Percentiles rank a stretch among this genome's conserved stretches.
Conservation (phyloP, 2,329 filamentous ascomycete genomes). For the Alternaria burnsii region DNA sequence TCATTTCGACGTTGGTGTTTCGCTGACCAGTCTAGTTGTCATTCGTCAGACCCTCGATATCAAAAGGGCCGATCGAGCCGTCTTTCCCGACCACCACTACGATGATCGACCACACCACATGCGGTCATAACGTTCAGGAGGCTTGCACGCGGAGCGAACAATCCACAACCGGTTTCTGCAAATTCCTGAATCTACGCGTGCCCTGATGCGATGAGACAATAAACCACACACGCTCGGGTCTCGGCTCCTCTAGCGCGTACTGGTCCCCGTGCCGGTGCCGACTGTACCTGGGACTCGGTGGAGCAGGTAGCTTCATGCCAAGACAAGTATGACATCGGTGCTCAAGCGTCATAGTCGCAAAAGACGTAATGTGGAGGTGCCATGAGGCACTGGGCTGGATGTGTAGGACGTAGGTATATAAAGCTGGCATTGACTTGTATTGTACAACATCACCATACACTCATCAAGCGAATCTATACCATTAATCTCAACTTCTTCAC, state of each 20-base stretch:
- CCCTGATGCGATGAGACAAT: not conserved
- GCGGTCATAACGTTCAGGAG: not conserved
- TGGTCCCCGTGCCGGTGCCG: not conserved
- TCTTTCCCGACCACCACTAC: not conserved
- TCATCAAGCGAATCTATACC: not conserved
- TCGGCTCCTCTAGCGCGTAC: not conserved
- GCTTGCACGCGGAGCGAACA: not conserved
- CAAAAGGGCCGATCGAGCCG: conserved; percentile 8
- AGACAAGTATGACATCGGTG: conserved; percentile 8
- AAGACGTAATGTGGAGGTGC: conserved; percentile 6
- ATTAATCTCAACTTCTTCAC: no score
- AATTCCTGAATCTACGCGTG: not conserved
- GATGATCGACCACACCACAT: conserved; percentile 8
- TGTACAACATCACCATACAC: not conserved
- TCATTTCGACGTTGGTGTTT: not conserved
- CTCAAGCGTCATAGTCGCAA: not conserved
- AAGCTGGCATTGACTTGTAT: not conserved
- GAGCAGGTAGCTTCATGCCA: not conserved
- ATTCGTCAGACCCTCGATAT: not conserved
- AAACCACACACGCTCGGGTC: not conserved
- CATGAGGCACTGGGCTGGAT: not conserved
- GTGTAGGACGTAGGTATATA: not conserved
- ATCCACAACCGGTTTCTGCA: not conserved
- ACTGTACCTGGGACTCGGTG: conserved; percentile 2
- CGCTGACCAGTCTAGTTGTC: not conserved